Conservation (phyloP, 2,329 filamentous ascomycete genomes). For the Colletotrichum higginsianum region DNA sequence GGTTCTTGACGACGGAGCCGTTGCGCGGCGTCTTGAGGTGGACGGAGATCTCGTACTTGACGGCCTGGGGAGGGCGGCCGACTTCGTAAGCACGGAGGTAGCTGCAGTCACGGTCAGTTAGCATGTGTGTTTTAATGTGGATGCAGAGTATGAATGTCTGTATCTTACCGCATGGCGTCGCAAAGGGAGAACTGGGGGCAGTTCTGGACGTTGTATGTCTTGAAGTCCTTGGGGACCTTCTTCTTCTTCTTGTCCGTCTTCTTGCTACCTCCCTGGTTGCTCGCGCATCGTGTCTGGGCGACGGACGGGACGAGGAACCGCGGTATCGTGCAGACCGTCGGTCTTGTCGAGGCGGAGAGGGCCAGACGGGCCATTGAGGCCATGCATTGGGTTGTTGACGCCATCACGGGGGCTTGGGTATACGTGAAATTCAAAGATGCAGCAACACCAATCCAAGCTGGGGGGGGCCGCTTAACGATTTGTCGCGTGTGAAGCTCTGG, state of each 20-base stretch:
- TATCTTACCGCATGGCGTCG: conserved; percentile 88
- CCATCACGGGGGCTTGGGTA: conserved; percentile 57
- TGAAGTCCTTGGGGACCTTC: conserved; percentile 75
- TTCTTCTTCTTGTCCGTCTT: conserved; percentile 70
- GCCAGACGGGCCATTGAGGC: conserved; percentile 68
- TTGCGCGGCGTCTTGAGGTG: conserved; percentile 88
- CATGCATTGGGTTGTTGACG: conserved; percentile 67
- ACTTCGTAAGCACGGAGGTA: conserved; percentile 95
- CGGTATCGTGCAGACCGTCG: conserved; percentile 61
- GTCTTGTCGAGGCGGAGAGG: conserved; percentile 59
- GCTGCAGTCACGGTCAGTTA: conserved; percentile 61
- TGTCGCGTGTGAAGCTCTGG: conserved; percentile 34
- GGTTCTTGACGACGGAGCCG: conserved; percentile 88
- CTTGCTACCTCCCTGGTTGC: conserved; percentile 61
- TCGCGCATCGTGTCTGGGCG: conserved; percentile 61
- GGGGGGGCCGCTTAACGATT: not conserved
- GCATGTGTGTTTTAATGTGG: too few relatives aligned
- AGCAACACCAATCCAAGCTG: conserved; percentile 2
- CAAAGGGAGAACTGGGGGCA: conserved; percentile 81
- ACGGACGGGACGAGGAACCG: conserved; percentile 65
- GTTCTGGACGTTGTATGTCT: conserved; percentile 76
- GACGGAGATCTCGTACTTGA: conserved; percentile 92
- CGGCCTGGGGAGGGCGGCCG: conserved; percentile 78
- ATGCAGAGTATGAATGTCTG: not conserved
- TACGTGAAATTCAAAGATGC: conserved; percentile 41